A percentile compares a stretch with the other conserved stretches of the same genome.
These are phyloP conservation scores for Lathyrus oleraceus DNA, from an alignment of 306 rosid genomes.

Conservation along the genomic window DNA sequence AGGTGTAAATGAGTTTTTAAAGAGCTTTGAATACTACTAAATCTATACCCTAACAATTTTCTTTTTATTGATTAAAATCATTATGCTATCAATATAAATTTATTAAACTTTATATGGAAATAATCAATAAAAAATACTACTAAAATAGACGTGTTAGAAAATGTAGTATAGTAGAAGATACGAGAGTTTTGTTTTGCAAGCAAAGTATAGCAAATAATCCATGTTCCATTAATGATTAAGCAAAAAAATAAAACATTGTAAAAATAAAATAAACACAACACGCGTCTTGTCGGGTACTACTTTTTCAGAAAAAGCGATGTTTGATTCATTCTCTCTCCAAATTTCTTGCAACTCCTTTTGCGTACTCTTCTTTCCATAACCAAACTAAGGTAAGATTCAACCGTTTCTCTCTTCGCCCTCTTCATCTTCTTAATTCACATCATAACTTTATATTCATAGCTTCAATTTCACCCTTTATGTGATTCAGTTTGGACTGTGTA, in stretches of 20 bases:
- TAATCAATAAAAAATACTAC: no score
- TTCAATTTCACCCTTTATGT: conserved; percentile 27
- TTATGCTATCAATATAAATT: no score
- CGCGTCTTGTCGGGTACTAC: conserved; percentile 55
- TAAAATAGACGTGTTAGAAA: no score
- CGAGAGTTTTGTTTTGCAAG: background rate
- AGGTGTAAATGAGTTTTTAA: no score
- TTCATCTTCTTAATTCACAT: conserved; percentile 21
- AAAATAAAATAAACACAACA: background rate
- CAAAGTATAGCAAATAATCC: background rate
- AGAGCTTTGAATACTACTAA: no score
- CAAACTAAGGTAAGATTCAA: conserved; percentile 44
- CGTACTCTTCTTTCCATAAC: conserved; percentile 33
- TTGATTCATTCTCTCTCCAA: conserved; percentile 53
- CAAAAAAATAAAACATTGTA: background rate
- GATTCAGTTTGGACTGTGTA: conserved; percentile 27
- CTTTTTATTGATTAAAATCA: no score
- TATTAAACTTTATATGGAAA: no score
- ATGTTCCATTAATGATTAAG: background rate
- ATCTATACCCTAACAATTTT: no score
- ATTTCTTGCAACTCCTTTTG: conserved; percentile 54
- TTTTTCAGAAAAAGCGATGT: conserved; percentile 42
- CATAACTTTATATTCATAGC: conserved; percentile 7
- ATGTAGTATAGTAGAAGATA: no score
- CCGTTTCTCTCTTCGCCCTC: conserved; percentile 26